These are phyloP conservation scores for Aquilaria yunnanensis DNA, from an alignment of 345 rosid genomes.

Conservation along the genomic window DNA sequence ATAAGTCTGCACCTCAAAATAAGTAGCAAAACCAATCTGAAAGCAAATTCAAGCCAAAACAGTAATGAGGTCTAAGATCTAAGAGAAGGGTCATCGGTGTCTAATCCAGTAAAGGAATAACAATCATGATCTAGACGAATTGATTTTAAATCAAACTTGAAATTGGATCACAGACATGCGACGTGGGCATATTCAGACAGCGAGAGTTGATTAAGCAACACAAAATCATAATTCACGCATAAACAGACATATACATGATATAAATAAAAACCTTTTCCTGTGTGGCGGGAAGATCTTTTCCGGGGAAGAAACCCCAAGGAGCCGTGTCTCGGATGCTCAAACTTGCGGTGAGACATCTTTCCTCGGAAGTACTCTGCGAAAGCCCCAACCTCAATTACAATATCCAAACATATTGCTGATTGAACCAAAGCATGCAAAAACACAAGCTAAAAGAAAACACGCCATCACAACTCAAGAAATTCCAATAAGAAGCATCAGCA, in stretches of 20 bases:
- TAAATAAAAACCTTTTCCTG: constrained; percentile 64
- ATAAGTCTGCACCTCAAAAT: too few species aligned
- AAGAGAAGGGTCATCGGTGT: too few species aligned
- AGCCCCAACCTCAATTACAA: constrained; percentile 8
- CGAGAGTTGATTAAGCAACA: not conserved
- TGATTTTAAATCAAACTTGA: too few species aligned
- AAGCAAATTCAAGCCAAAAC: too few species aligned
- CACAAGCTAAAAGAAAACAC: not conserved
- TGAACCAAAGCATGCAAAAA: not conserved
- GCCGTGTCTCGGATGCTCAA: constrained; percentile 92
- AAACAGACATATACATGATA: not conserved
- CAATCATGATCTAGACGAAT: too few species aligned
- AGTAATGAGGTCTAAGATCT: too few species aligned
- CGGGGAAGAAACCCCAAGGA: constrained; percentile 92
- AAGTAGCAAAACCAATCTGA: too few species aligned
- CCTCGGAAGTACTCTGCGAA: constrained; percentile 19
- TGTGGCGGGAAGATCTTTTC: constrained; percentile 70
- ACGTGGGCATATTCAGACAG: not conserved
- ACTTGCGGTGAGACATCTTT: constrained; percentile 89
- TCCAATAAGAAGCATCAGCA: too few species aligned
- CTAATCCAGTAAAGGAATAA: too few species aligned
- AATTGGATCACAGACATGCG: too few species aligned
- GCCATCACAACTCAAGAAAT: too few species aligned
- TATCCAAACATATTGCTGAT: not conserved
- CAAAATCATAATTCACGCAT: not conserved